Base-by-base conservation (phyloP, 108 stramenopile species). In the Bacterosira constricta region DNA sequence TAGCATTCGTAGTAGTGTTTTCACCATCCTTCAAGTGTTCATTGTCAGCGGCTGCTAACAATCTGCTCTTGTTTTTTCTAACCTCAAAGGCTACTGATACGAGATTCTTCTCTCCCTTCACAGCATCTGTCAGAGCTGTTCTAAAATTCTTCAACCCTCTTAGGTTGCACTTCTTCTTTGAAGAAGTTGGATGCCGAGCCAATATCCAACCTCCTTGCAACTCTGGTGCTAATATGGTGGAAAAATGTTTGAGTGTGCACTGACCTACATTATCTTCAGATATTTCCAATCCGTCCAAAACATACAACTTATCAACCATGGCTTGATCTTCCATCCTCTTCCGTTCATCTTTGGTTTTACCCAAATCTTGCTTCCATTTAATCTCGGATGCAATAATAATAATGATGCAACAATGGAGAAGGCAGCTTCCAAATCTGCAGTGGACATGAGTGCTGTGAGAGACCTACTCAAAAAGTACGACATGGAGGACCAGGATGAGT, bases 101-200 rank as follows among this genome's bases (percentile, higher is more conserved):
- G 8, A 13, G 13, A 53, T 53, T 53, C 23, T 53, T 29, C 7
- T 7, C 25, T 4, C 52, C 52, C 27, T 2, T 4, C 5, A 0
- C 13, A 0, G 52, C 52, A 15, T 53, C 26, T 26, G 26, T 29
- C 1, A 53, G 8, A 10, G 52, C 26, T 30, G 27, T 53, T n/a
- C 27, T 54, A 3, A 31, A 31, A 54, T 54, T 4, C 4, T 29
- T 26, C 6, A 52, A 26, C 6, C 29, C 26, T 6, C 13, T 27
- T 9, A 52, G 3, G 23, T 52, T 11, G 12, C 26, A 7, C 11
- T 6, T 29, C 51, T 52, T 52, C 11, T 6, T 54, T 29, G 3
- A 54, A n/a, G n/a, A n/a, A 2, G 31, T 54, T 32, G 53, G 53
- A 29, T 61, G 60, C 27, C 60, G 60, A 13, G 42, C 39, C 20